Evolutionary conservation across 2,329 filamentous ascomycete genomes (phyloP).

Genomic region (Xylaria sp.): DNA sequence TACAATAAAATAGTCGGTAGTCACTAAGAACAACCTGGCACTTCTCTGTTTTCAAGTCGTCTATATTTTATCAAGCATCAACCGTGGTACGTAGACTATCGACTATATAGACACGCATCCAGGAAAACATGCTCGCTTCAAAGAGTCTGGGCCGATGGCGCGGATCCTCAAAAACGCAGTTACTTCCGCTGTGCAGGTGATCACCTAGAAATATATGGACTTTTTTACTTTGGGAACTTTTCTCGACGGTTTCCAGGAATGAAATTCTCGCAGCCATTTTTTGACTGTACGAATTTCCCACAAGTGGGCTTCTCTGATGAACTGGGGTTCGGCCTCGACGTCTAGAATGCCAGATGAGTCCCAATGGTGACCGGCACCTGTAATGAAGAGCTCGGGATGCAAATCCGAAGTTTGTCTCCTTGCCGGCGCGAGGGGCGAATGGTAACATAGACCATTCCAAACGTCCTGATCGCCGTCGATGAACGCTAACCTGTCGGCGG

Average conservation of each 20-base stretch:
- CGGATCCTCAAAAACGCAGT: not conserved
- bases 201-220: not conserved
- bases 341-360: constrained; percentile 55
- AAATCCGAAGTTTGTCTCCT: constrained; percentile 53
- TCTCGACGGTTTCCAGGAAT: constrained; percentile 39
- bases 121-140: not conserved
- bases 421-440: constrained; percentile 55
- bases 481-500: constrained; percentile 59
- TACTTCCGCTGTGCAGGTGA: not conserved
- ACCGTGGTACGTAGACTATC: not conserved
- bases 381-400: constrained; percentile 61
- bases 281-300: constrained; percentile 63
- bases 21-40: not conserved
- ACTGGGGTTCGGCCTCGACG: constrained; percentile 59
- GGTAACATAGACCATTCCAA: constrained; percentile 63
- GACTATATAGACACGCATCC: not conserved
- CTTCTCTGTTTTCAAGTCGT: not conserved
- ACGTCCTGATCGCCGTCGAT: constrained; percentile 64
- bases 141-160: not conserved
- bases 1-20: not conserved
- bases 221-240: not conserved
- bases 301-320: constrained; percentile 60
- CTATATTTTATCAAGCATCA: not conserved
- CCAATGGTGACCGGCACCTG: constrained; percentile 64
- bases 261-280: constrained; percentile 54